Base-by-base conservation (phyloP, 2,329 filamentous ascomycete species). In the Cercospora sojina region DNA sequence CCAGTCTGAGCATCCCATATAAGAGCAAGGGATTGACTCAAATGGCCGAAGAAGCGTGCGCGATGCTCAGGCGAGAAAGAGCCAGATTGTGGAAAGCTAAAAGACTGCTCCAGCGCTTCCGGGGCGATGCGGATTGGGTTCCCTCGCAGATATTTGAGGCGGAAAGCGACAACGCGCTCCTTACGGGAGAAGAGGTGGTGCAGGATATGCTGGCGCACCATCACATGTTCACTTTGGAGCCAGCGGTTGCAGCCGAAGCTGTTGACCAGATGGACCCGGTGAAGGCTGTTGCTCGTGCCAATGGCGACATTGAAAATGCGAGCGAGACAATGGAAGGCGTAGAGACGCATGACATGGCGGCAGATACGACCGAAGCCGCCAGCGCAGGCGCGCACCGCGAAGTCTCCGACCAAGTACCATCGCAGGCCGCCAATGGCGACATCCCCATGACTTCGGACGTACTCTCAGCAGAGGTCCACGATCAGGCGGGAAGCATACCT, bases 41-140 rank as follows among this genome's bases (percentile, higher is more conserved):
- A 69, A 85, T 96, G 64, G 87, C 89, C 18, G 83, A 83, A 53
- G 88, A 93, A 78, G 89, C 88, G 63, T 85, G 87, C 70, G 84
- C 86, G 64, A 89, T 91, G 71, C 87, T 92, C 82, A 87, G 91
- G 65, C 90, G 90, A 74, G 92, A 95, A 76, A 90, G 90, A 69
- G 82, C 83, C 27, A 88, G 88, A 5, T 80, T 94, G 10, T 91
- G 89, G 86, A 88, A 87, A 72, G 88, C 92, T 56, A 92, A 92
- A 75, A 87, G 90, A 71, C 80, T 95, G 59, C 84, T 92, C 70
- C 90, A 89, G 32, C 86, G 87, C 69, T 83, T 95, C 8, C 87
- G 90, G 58, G 92, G 92, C 32, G 92, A 96, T 76, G 86, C 88
- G 69, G 87, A 86, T 13, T 90, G 86, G 83, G 83, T 86, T 70